Evolutionary conservation across 371 early-diverging fungal species (phyloP).

Genomic region (Mucor saturninus): DNA sequence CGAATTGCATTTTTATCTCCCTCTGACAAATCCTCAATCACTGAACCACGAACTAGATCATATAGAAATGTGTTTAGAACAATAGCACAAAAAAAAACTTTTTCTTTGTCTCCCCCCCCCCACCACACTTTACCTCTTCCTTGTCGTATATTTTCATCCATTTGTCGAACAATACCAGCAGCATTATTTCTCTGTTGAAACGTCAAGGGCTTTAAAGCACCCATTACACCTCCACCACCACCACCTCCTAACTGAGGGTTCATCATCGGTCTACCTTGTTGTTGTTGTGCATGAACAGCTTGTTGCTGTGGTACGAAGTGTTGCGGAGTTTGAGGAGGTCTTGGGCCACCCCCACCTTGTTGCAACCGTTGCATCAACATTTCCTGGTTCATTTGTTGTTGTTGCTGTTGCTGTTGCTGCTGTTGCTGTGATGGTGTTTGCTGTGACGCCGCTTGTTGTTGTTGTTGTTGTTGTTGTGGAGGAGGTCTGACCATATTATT

Average conservation of each 20-base stretch:
- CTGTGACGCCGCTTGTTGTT: background rate
- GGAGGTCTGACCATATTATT: slow-evolving; percentile 11
- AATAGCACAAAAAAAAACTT: too few relatives aligned
- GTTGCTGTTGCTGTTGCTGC: slow-evolving; percentile 6
- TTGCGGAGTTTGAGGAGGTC: slow-evolving; percentile 30
- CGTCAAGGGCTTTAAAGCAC: slow-evolving; percentile 12
- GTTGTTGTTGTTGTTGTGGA: background rate
- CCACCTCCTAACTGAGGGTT: slow-evolving; percentile 17
- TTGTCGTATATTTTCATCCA: slow-evolving; percentile 51
- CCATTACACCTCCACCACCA: slow-evolving; percentile 9
- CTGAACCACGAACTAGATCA: slow-evolving; percentile 34
- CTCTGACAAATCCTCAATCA: slow-evolving; percentile 45
- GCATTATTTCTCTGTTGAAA: slow-evolving; percentile 35
- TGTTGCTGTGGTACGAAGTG: slow-evolving; percentile 8
- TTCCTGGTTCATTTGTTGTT: slow-evolving; percentile 19
- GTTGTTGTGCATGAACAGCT: slow-evolving; percentile 13
- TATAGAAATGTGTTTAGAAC: background rate
- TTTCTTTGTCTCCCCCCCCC: background rate
- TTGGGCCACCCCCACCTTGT: slow-evolving; percentile 23
- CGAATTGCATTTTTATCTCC: slow-evolving; percentile 58
- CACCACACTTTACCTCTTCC: slow-evolving; percentile 39
- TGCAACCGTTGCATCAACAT: slow-evolving; percentile 31
- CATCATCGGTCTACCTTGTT: slow-evolving; percentile 19
- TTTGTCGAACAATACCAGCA: slow-evolving; percentile 45
- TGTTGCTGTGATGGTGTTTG: background rate